Conservation (phyloP, 2,329 filamentous ascomycete genomes). For the Alternaria triticimaculans region DNA sequence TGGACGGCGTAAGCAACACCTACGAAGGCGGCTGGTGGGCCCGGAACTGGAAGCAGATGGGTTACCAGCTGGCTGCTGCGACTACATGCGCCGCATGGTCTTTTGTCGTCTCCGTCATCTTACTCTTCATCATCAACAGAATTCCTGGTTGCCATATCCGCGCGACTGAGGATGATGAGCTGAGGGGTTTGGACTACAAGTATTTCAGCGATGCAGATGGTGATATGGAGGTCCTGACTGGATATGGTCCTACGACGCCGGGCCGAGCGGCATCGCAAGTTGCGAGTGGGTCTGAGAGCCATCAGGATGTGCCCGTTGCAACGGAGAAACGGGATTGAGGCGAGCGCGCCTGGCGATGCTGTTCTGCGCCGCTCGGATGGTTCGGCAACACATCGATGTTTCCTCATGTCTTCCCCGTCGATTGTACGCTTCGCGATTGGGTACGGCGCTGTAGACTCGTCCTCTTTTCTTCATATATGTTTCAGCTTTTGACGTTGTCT, state of each 20-base stretch:
- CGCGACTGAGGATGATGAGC: conserved; percentile 62
- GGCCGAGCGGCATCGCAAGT: conserved; percentile 12
- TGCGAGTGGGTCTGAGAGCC: conserved; percentile 23
- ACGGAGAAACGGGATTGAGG: conserved; percentile 29
- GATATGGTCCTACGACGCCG: conserved; percentile 21
- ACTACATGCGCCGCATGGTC: conserved; percentile 62
- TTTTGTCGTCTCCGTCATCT: conserved; percentile 59
- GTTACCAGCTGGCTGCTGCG: conserved; percentile 65
- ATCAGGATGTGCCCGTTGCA: conserved; percentile 27
- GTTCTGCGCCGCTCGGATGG: neutral
- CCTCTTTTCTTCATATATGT: neutral
- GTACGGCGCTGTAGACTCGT: neutral
- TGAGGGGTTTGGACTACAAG: conserved; percentile 61
- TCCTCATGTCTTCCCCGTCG: neutral
- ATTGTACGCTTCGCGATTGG: neutral
- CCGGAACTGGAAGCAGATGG: conserved; percentile 62
- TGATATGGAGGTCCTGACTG: conserved; percentile 31
- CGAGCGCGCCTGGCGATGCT: conserved; percentile 12
- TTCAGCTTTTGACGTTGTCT: neutral
- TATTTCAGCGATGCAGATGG: conserved; percentile 52
- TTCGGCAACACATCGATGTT: neutral
- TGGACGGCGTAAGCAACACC: conserved; percentile 59
- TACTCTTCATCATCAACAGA: conserved; percentile 63
- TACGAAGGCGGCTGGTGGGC: conserved; percentile 61
- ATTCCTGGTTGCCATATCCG: conserved; percentile 65